Conservation (phyloP, 208 protist species). For the Trypanosoma platydactyli region DNA sequence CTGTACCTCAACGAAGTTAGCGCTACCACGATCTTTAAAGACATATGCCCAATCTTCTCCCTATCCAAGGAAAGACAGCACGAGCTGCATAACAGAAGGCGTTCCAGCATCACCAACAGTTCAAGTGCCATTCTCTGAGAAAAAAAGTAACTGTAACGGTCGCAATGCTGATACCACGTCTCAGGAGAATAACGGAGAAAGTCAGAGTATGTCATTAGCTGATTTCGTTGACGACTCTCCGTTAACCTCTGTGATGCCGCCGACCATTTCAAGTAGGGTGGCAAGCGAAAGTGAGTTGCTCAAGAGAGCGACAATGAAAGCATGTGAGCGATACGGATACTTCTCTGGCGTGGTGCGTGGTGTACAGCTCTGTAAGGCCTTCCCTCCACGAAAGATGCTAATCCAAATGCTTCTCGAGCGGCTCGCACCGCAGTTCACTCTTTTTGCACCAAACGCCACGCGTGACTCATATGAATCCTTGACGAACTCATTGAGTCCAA, state of each 20-base stretch:
- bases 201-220: background rate
- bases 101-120: too few relatives aligned
- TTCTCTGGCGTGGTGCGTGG: constrained; percentile 67
- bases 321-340: constrained; percentile 63
- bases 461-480: constrained; percentile 13
- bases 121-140: background rate
- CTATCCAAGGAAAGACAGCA: too few relatives aligned
- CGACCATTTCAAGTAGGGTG: constrained; percentile 5
- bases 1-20: background rate
- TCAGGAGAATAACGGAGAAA: background rate
- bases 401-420: constrained; percentile 66
- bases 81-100: too few relatives aligned
- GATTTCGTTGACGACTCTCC: constrained; percentile 2
- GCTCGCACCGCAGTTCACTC: constrained; percentile 42
- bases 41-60: background rate
- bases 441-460: constrained; percentile 13
- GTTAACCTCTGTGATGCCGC: too few relatives aligned
- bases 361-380: constrained; percentile 62
- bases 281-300: constrained; percentile 42
- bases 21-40: background rate
- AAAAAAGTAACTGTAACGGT: background rate
- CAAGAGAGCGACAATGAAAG: constrained; percentile 36
- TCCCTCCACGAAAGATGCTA: constrained; percentile 51
- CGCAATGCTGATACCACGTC: background rate
- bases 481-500: constrained; percentile 28